Base-by-base conservation (phyloP, 2,329 filamentous ascomycete genomes). In the Xylariaceae sp. region DNA sequence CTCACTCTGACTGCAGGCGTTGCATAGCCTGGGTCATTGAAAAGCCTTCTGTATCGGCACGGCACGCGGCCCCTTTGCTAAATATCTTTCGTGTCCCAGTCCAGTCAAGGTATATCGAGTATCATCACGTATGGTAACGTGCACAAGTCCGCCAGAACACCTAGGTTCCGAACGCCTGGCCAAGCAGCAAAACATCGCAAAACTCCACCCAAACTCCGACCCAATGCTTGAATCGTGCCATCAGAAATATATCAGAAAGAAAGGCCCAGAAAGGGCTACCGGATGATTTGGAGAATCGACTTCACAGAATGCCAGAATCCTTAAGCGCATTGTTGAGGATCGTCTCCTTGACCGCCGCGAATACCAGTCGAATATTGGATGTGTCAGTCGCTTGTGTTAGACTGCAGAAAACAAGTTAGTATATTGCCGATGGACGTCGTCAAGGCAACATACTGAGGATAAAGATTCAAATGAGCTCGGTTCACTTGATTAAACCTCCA, bases 401-500 rank as follows among this genome's bases (percentile, higher is more conserved):
- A 71, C 92, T 97, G 62, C 15, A 15, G 33, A 32, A 43, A 12
- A 12, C 6, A 43, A 40, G 63, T 63, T 55, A 66, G 63, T 47
- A 45, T 33, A 6, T 11, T 17, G 31, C 6, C 18, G 33, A 30
- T 41, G 18, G 47, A 38, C 30, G 36, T 39, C 6, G 32, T 42
- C n/a, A 42, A 27, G 22, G 15, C 33, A 11, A 81, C 90, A 73
- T 81, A 96, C 94, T 99, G 94, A 67, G 94, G 94, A 69, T 97
- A 99, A 47, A 99, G 77, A 65, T 97, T 97, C 40, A 99, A 77
- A 70, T 97, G 92, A 44, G 91, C 92, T 52, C 94, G 80, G 67
- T 99, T 99, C 56, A 99, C 94, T 72, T 99, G 94, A 63, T 97
- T 99, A 70, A 99, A 99, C 63, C 94, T 85, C 94, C 94, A 99